Evolutionary conservation across 441 rosid genomes (phyloP), one percentile per base, ranked within the genome.

Genomic region (Adansonia grandidieri): DNA sequence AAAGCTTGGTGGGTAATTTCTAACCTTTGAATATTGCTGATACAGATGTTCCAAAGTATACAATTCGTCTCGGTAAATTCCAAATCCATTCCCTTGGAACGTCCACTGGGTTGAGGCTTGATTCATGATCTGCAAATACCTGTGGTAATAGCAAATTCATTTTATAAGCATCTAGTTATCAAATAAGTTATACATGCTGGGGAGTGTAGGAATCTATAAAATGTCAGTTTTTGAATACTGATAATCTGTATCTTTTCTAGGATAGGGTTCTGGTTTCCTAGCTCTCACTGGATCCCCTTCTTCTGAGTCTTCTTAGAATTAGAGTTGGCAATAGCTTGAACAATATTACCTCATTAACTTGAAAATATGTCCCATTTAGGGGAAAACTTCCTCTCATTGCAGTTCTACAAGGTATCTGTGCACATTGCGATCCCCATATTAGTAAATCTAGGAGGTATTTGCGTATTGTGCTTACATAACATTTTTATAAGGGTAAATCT

Each of bases 311-410:
- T 54, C 14, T 50, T 53, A 66, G 53, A 73, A 56, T 42, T 54
- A 44, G 51, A 61, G 69, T 51, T 20, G 66, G 77, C 44, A 22
- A 77, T 53, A 57, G 69, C 57, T 56, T 65, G 44, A 58, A 76
- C 69, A 71, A 64, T 42, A 22, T 82, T 84, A 90, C 97, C 97
- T 96, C 98, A 53, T 96, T 96, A 8, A 96, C 97, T 88, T 96
- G 99, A 80, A 94, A 96, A 80, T 96, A 96, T 3, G 99, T 96
- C 68, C 99, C 98, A 74, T 96, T 96, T 28, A 96, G 88, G 9
- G 99, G 99, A 81, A 96, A 96, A 72, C 96, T 91, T 89, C 99
- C 99, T 87, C 93, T 87, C 98, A 87, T 94, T 61, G 98, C 99
- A 80, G 97, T 94, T 88, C 99, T 82, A 82, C 97, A 91, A 69